Percentiles rank a stretch among this genome's conserved stretches.
These are phyloP conservation scores for Kentomonas sorsogonicus DNA, from an alignment of 208 protist species.

Conservation along the genomic window DNA sequence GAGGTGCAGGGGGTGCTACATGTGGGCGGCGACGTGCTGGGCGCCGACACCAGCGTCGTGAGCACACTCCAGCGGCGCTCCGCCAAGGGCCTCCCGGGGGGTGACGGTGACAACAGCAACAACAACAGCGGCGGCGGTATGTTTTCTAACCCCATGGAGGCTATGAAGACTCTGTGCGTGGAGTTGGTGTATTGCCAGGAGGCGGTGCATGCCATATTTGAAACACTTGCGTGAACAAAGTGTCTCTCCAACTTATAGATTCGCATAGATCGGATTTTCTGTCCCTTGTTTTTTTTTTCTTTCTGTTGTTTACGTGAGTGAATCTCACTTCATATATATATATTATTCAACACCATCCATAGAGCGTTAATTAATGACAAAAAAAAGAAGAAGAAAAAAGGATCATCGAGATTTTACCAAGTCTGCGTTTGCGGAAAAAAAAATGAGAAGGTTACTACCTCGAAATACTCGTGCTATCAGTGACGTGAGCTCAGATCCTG, in stretches of 20 bases:
- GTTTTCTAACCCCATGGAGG: no score
- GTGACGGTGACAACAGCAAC: no score
- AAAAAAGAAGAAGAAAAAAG: background rate
- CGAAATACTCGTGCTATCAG: background rate
- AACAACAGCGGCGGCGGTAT: no score
- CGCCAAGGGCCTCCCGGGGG: no score
- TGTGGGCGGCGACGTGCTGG: background rate
- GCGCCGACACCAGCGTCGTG: no score
- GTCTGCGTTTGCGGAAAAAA: no score
- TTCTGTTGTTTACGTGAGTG: background rate
- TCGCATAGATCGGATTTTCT: background rate
- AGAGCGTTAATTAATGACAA: background rate
- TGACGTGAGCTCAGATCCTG: background rate
- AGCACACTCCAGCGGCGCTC: no score
- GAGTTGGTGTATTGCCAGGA: background rate
- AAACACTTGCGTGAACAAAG: background rate
- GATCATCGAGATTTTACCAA: no score
- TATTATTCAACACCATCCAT: background rate
- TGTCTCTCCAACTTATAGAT: slow-evolving; percentile 1
- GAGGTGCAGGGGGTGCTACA: background rate
- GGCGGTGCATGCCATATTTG: background rate
- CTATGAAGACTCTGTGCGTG: background rate
- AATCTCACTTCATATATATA: background rate
- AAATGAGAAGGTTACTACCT: no score
- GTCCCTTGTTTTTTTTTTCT: slow-evolving; percentile 1